Percentiles rank a stretch among this genome's conserved stretches.
These are phyloP conservation scores for Coemansia sp. DNA, from an alignment of 192 early-diverging fungal genomes.

Conservation along the genomic window DNA sequence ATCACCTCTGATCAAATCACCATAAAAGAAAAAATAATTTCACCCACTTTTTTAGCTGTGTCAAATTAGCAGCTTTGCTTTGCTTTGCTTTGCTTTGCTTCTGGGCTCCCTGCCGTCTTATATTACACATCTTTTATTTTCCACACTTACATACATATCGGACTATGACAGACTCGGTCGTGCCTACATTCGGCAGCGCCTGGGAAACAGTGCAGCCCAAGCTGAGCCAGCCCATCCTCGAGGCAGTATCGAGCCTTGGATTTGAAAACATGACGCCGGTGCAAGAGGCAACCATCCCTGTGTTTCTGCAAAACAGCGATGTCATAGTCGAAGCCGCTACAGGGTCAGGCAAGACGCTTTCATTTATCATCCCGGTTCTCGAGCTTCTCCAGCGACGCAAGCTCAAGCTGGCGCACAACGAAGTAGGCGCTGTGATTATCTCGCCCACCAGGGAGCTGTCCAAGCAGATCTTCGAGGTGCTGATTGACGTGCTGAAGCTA, in stretches of 20 bases:
- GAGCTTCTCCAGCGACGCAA: conserved; percentile 75
- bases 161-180: conserved; percentile 31
- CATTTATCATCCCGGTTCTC: conserved; percentile 88
- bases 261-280: conserved; percentile 92
- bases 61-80: no score
- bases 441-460: conserved; percentile 90
- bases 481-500: conserved; percentile 57
- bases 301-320: conserved; percentile 89
- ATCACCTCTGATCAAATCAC: no score
- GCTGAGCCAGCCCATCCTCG: conserved; percentile 56
- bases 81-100: no score
- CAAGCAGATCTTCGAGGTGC: conserved; percentile 75
- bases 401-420: conserved; percentile 58
- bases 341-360: conserved; percentile 93
- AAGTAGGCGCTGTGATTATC: conserved; percentile 86
- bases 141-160: not conserved
- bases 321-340: conserved; percentile 96
- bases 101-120: no score
- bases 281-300: conserved; percentile 86
- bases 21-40: not conserved
- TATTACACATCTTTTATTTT: not conserved
- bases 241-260: conserved; percentile 61
- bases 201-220: conserved; percentile 64
- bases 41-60: not conserved
- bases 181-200: conserved; percentile 59